Conservation (phyloP, 2,329 filamentous ascomycete species). For the Aspergillus sp. region DNA sequence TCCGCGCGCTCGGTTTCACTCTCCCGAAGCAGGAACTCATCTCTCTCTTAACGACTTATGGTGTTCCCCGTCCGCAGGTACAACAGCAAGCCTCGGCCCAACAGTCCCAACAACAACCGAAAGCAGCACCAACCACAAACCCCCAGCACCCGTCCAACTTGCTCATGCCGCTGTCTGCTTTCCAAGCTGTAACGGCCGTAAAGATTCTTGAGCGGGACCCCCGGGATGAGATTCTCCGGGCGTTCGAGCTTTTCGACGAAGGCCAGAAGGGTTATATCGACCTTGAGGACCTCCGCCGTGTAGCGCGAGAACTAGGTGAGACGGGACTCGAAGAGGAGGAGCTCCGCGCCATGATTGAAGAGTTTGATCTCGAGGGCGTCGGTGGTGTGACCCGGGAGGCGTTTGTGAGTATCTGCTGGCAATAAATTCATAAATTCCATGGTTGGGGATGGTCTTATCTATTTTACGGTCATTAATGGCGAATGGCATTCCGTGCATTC, state of each 20-base stretch:
- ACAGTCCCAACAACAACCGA: slow-evolving; percentile 43
- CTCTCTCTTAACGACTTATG: slow-evolving; percentile 75
- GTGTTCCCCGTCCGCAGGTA: slow-evolving; percentile 65
- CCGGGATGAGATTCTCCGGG: slow-evolving; percentile 83
- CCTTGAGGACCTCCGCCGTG: slow-evolving; percentile 79
- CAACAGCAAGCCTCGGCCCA: slow-evolving; percentile 34
- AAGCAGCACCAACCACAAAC: slow-evolving; percentile 37
- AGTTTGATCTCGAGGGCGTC: slow-evolving; percentile 93
- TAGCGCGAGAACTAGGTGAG: slow-evolving; percentile 89
- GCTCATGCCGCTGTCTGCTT: slow-evolving; percentile 69
- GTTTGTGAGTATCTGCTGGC: slow-evolving; percentile 66
- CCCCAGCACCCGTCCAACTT: slow-evolving; percentile 65
- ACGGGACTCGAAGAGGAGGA: slow-evolving; percentile 86
- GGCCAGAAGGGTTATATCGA: slow-evolving; percentile 90
- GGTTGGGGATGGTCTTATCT: not conserved
- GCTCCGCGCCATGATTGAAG: slow-evolving; percentile 92
- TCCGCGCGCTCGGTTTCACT: slow-evolving; percentile 93
- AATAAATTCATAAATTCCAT: slow-evolving; percentile 38
- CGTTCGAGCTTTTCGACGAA: slow-evolving; percentile 90
- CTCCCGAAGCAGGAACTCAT: slow-evolving; percentile 83
- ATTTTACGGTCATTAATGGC: not conserved
- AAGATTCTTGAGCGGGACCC: slow-evolving; percentile 82
- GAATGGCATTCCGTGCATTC: not conserved
- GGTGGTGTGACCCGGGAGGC: slow-evolving; percentile 68
- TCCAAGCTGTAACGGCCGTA: slow-evolving; percentile 74